phyloP scores from a whole-genome alignment of 345 rosid species.

The Salix caprea region DNA sequence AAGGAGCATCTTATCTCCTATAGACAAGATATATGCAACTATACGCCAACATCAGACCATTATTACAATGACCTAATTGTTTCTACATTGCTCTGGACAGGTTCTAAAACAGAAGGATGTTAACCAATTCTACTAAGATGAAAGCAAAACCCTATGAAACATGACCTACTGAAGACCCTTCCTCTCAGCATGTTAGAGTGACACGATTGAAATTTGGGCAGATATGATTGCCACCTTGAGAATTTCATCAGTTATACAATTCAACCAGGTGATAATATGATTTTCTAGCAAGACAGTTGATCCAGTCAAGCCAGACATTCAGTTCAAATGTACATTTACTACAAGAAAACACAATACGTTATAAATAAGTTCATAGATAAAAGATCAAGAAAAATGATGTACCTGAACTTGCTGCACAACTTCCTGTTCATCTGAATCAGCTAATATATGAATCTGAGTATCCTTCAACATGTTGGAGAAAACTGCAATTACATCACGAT shows the following conservation, averaged over 20 bases:
- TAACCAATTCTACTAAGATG: not conserved
- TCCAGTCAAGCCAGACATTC: not conserved
- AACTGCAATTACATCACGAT: slow-evolving; percentile 40
- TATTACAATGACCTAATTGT: not conserved
- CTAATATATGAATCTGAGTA: slow-evolving; percentile 92
- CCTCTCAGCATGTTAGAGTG: not conserved
- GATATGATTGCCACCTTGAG: not conserved
- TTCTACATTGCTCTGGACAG: not conserved
- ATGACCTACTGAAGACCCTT: not conserved
- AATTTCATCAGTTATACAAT: not conserved
- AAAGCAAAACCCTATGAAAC: not conserved
- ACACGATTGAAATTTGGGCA: not conserved
- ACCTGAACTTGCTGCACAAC: slow-evolving; percentile 97
- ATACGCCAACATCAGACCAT: not conserved
- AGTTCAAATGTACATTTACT: not conserved
- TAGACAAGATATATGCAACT: not conserved
- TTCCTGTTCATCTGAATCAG: slow-evolving; percentile 98
- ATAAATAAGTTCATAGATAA: not conserved
- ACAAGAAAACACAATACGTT: not conserved
- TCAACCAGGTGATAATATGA: not conserved
- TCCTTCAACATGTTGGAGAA: slow-evolving; percentile 95
- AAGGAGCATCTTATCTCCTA: not conserved
- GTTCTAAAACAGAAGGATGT: not conserved
- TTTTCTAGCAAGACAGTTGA: not conserved
- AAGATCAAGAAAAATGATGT: not conserved